Percentiles rank a stretch among this genome's conserved stretches.
Conservation (phyloP, 2,329 filamentous ascomycete species). For the Sclerotinia spermophila region DNA sequence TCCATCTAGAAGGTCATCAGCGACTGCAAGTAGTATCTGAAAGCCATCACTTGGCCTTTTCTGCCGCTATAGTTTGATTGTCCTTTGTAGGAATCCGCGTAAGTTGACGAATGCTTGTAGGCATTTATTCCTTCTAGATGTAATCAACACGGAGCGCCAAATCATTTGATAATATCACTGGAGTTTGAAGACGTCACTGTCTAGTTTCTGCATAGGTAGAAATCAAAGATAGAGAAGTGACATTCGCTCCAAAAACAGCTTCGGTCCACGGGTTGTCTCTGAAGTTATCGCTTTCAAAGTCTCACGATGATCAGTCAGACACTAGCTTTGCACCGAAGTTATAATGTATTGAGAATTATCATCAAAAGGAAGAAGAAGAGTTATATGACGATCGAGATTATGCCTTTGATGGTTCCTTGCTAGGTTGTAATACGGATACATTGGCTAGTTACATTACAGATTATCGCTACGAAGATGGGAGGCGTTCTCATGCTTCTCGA, state of each 20-base stretch:
- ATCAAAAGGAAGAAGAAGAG: slow-evolving; percentile 3
- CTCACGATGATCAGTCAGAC: background rate
- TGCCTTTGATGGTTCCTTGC: slow-evolving; percentile 24
- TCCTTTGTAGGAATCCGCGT: background rate
- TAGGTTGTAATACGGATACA: slow-evolving; percentile 26
- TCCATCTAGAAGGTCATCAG: too few relatives aligned
- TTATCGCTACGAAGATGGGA: slow-evolving; percentile 42
- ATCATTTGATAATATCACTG: background rate
- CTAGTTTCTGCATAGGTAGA: background rate
- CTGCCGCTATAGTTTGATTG: background rate
- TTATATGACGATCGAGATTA: slow-evolving; percentile 22
- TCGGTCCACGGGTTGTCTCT: background rate
- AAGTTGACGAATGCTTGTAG: background rate
- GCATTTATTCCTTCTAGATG: background rate
- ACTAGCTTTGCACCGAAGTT: background rate
- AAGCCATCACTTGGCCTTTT: background rate
- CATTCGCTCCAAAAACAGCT: background rate
- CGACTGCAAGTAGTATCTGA: background rate
- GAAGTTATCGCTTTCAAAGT: background rate
- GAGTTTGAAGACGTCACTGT: background rate
- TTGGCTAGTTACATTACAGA: slow-evolving; percentile 27
- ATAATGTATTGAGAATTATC: background rate
- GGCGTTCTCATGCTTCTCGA: slow-evolving; percentile 43
- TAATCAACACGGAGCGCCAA: background rate
- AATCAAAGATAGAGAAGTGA: background rate